Conservation (phyloP, 2,329 filamentous ascomycete species). For the Phialophora verrucosa region DNA sequence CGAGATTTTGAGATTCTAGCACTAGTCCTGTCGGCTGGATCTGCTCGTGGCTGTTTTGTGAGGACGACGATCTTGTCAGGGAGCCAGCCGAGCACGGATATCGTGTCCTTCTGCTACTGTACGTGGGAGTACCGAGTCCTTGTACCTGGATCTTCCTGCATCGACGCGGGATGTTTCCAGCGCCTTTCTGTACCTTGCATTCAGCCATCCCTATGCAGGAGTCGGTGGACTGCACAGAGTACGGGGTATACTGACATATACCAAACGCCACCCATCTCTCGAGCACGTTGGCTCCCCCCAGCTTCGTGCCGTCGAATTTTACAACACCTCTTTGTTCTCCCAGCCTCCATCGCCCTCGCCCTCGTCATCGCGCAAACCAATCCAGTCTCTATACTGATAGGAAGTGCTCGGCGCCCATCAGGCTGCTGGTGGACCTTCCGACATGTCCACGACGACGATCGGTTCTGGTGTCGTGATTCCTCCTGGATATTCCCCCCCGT, state of each 20-base stretch:
- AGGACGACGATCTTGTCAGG: not conserved
- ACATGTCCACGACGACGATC: not conserved
- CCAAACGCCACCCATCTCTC: not conserved
- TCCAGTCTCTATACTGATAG: too few relatives aligned
- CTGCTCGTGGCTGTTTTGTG: not conserved
- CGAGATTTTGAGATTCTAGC: not conserved
- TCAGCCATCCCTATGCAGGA: not conserved
- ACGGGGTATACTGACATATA: not conserved
- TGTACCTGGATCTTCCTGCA: not conserved
- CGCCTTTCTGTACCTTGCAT: not conserved
- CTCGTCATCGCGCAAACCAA: too few relatives aligned
- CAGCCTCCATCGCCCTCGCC: not conserved
- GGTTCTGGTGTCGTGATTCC: conserved; percentile 35
- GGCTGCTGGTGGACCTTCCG: not conserved
- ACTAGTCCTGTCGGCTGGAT: not conserved
- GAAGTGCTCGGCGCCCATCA: not conserved
- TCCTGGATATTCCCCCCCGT: conserved; percentile 46
- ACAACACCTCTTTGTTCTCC: not conserved
- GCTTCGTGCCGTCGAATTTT: not conserved
- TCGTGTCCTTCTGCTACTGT: not conserved
- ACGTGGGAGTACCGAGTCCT: too few relatives aligned
- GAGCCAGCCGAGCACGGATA: not conserved
- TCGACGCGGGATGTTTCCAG: not conserved
- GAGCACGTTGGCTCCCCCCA: not conserved
- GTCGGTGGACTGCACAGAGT: not conserved